phyloP scores from a whole-genome alignment of 768 basidiomycete genomes.

The Dentipellis sp. region DNA sequence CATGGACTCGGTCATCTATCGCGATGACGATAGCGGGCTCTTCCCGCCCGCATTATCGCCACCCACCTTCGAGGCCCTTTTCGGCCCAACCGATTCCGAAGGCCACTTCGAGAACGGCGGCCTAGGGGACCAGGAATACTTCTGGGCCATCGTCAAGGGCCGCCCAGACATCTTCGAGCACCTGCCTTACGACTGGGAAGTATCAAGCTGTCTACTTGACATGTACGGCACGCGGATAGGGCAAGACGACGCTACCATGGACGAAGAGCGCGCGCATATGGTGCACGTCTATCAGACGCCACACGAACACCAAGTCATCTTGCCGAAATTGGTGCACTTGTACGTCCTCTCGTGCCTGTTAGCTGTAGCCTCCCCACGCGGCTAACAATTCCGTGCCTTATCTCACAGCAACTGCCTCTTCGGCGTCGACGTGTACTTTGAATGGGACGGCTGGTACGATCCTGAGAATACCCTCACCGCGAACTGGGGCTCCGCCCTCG shows the following conservation, averaged over 20 bases:
- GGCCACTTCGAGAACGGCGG: constrained; percentile 34
- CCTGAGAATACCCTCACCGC: constrained; percentile 27
- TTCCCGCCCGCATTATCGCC: constrained; percentile 28
- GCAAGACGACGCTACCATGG: constrained; percentile 26
- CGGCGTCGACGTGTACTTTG: constrained; percentile 29
- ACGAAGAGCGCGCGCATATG: constrained; percentile 27
- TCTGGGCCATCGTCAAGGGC: constrained; percentile 44
- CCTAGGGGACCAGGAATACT: constrained; percentile 45
- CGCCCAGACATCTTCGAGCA: constrained; percentile 32
- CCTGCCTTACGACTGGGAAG: constrained; percentile 37
- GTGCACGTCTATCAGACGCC: constrained; percentile 28
- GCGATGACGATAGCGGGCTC: constrained; percentile 17
- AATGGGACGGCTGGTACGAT: constrained; percentile 40
- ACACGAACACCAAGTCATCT: constrained; percentile 31
- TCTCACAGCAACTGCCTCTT: constrained; percentile 33
- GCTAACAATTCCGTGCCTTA: constrained; percentile 10
- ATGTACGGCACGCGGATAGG: constrained; percentile 37
- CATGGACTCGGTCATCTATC: constrained; percentile 38
- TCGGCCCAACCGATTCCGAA: constrained; percentile 27
- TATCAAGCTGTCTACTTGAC: constrained; percentile 39
- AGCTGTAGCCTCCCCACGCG: background rate
- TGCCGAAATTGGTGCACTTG: constrained; percentile 44
- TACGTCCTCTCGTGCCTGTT: constrained; percentile 18
- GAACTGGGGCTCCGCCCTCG: constrained; percentile 36
- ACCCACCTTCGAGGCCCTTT: constrained; percentile 34